A percentile compares a stretch with the other conserved stretches of the same genome.
These are phyloP conservation scores for Breynia disticha DNA, from an alignment of 441 rosid species.

Conservation along the genomic window DNA sequence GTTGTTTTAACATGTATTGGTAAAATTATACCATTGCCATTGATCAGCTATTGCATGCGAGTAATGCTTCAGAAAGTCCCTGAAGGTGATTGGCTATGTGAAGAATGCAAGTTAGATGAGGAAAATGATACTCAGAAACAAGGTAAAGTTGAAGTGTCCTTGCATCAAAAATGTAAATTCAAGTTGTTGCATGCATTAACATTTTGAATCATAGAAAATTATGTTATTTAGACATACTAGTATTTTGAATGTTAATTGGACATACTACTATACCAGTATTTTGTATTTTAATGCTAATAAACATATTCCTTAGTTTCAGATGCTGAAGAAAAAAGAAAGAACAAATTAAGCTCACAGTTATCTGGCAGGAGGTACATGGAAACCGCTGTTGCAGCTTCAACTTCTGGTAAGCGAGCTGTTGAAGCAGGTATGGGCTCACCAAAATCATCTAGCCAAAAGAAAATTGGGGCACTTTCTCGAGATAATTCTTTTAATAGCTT, in stretches of 20 bases:
- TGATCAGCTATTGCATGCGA: conserved; percentile 89
- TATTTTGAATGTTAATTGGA: conserved; percentile 9
- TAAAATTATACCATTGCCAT: conserved; percentile 16
- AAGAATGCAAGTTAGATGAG: conserved; percentile 78
- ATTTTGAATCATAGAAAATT: conserved; percentile 4
- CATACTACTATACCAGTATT: not conserved
- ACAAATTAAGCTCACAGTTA: conserved; percentile 27
- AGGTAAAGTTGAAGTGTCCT: conserved; percentile 46
- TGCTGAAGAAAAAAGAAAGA: conserved; percentile 38
- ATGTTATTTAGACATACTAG: not conserved
- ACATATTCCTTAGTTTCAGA: conserved; percentile 17
- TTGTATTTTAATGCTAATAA: conserved; percentile 6
- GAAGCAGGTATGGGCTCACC: conserved; percentile 53
- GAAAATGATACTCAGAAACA: conserved; percentile 58
- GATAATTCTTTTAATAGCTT: conserved; percentile 62
- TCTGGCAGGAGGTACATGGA: conserved; percentile 53
- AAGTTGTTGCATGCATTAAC: conserved; percentile 10
- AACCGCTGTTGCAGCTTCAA: conserved; percentile 38
- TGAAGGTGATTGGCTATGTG: conserved; percentile 93
- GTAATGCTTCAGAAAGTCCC: conserved; percentile 83
- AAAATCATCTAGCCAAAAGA: conserved; percentile 42
- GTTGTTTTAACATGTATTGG: not conserved
- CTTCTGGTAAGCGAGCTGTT: conserved; percentile 49
- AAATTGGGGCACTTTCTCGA: conserved; percentile 41
- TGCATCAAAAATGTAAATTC: conserved; percentile 8